Percentiles rank a stretch among this genome's conserved stretches.
Conservation (phyloP, 129 eudicot species). For the Helichrysum umbraculigerum region DNA sequence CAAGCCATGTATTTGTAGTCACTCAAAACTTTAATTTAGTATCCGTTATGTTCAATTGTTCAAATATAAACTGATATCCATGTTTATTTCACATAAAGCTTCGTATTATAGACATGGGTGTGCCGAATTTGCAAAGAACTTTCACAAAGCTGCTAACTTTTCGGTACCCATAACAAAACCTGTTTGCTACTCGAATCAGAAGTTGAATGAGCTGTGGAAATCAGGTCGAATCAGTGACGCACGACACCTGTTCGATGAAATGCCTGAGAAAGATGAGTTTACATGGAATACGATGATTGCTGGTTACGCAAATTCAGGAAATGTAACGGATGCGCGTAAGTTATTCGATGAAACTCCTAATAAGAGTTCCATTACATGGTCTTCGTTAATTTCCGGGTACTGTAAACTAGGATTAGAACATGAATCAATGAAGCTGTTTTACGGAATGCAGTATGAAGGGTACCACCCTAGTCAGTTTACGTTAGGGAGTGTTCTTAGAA, state of each 20-base stretch:
- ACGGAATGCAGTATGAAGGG: slow-evolving; percentile 55
- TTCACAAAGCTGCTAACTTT: slow-evolving; percentile 26
- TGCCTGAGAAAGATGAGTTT: slow-evolving; percentile 66
- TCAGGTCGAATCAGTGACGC: slow-evolving; percentile 57
- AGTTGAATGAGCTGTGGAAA: slow-evolving; percentile 45
- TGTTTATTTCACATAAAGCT: slow-evolving; percentile 26
- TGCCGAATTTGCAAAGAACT: slow-evolving; percentile 8
- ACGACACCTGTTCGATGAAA: slow-evolving; percentile 59
- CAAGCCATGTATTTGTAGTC: background rate
- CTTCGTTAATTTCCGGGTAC: slow-evolving; percentile 71
- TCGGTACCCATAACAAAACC: slow-evolving; percentile 20
- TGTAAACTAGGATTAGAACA: slow-evolving; percentile 49
- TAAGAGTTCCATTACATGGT: slow-evolving; percentile 69
- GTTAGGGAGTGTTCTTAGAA: slow-evolving; percentile 65
- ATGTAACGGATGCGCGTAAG: slow-evolving; percentile 45
- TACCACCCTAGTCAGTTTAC: slow-evolving; percentile 63
- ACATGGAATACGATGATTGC: slow-evolving; percentile 73
- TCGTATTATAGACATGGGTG: slow-evolving; percentile 16
- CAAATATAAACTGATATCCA: slow-evolving; percentile 5
- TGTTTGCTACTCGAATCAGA: slow-evolving; percentile 41
- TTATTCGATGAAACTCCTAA: slow-evolving; percentile 56
- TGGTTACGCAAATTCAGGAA: slow-evolving; percentile 60
- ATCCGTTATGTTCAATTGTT: slow-evolving; percentile 15
- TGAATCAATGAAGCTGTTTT: slow-evolving; percentile 58
- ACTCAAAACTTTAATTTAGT: background rate